These are phyloP conservation scores for Gastrodia elata DNA, from an alignment of 106 monocot genomes.

Conservation along the genomic window DNA sequence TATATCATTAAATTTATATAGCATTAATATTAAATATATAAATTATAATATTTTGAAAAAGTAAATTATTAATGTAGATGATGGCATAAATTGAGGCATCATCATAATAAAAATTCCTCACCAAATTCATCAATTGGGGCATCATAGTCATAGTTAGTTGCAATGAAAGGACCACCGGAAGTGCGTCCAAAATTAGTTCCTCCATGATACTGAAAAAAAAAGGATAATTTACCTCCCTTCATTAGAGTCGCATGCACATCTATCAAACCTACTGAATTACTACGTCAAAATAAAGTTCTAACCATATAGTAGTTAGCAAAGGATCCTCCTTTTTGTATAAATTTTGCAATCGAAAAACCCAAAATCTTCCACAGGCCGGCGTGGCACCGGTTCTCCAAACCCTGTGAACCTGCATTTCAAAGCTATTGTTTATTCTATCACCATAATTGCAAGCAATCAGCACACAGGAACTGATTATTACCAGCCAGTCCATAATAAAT, in stretches of 20 bases:
- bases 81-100: too few species aligned
- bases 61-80: too few species aligned
- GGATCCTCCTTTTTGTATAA: constrained; percentile 91
- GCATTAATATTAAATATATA: too few species aligned
- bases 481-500: too few species aligned
- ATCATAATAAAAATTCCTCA: constrained; percentile 17
- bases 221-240: not conserved
- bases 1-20: too few species aligned
- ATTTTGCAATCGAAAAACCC: constrained; percentile 76
- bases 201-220: constrained; percentile 52
- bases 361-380: constrained; percentile 80
- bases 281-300: constrained; percentile 5
- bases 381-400: constrained; percentile 79
- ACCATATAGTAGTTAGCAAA: constrained; percentile 99
- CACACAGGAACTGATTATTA: not conserved
- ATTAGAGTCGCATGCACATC: not conserved
- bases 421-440: not conserved
- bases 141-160: constrained; percentile 93
- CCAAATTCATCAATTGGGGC: constrained; percentile 93
- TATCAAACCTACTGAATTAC: not conserved
- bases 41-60: too few species aligned
- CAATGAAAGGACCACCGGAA: constrained; percentile 76
- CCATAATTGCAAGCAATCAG: not conserved
- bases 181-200: constrained; percentile 91
- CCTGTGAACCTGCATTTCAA: constrained; percentile 58